These are phyloP conservation scores for Leishmania tropica DNA, from an alignment of 208 protist species.

Conservation along the genomic window DNA sequence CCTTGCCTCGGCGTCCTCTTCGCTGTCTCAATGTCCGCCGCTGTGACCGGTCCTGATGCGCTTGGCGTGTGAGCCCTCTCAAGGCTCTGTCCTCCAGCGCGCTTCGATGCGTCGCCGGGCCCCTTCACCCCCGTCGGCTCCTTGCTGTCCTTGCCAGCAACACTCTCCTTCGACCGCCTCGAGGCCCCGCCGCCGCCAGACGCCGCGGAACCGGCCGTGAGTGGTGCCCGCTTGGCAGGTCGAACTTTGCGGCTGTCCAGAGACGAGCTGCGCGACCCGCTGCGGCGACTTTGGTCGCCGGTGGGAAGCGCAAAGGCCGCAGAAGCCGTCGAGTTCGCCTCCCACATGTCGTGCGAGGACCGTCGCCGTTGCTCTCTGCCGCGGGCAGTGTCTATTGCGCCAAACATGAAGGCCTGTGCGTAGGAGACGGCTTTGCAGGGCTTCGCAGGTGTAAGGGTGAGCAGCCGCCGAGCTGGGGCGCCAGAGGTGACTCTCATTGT, in stretches of 20 bases:
- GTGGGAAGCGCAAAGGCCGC: slow-evolving; percentile 18
- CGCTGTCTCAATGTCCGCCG: not conserved
- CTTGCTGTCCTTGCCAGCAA: not conserved
- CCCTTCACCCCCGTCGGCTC: not conserved
- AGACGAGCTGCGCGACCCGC: slow-evolving; percentile 9
- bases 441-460: slow-evolving; percentile 20
- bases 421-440: slow-evolving; percentile 15
- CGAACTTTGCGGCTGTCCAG: slow-evolving; percentile 20
- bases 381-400: not conserved
- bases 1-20: not conserved
- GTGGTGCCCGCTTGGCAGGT: not conserved
- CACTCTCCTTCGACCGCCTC: not conserved
- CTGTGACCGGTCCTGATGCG: not conserved
- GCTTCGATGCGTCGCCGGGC: not conserved
- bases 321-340: slow-evolving; percentile 7
- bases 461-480: slow-evolving; percentile 8
- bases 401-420: slow-evolving; percentile 24
- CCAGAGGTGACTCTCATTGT: slow-evolving; percentile 7
- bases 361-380: not conserved
- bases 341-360: not conserved
- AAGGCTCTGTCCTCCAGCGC: not conserved
- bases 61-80: not conserved
- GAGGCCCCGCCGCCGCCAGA: not conserved
- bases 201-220: not conserved
- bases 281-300: not conserved